phyloP scores from a whole-genome alignment of 495 filamentous ascomycete genomes.

The Evernia prunastri region DNA sequence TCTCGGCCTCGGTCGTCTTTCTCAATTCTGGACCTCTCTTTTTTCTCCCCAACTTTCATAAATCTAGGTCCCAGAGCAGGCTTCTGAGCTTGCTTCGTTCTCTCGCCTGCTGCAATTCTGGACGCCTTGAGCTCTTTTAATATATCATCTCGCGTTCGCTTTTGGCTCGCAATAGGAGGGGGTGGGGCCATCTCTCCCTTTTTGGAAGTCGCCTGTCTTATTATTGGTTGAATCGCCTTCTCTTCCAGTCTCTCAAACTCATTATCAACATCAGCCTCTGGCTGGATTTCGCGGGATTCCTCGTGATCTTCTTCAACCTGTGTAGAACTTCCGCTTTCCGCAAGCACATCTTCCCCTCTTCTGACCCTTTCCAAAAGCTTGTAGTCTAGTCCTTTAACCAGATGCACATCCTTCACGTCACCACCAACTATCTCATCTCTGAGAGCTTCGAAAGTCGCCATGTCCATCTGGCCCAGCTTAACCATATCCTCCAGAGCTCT shows the following conservation, averaged over 20 bases:
- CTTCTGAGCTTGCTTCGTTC: slow-evolving; percentile 42
- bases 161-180: slow-evolving; percentile 52
- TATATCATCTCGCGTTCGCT: slow-evolving; percentile 76
- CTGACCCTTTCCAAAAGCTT: slow-evolving; percentile 67
- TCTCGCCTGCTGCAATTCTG: slow-evolving; percentile 51
- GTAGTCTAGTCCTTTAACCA: slow-evolving; percentile 88
- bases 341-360: slow-evolving; percentile 65
- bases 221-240: slow-evolving; percentile 51
- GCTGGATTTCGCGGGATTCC: slow-evolving; percentile 24
- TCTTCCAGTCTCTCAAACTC: slow-evolving; percentile 70
- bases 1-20: slow-evolving; percentile 69
- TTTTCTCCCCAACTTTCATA: slow-evolving; percentile 62
- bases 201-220: slow-evolving; percentile 55
- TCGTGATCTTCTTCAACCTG: slow-evolving; percentile 24
- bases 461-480: slow-evolving; percentile 75
- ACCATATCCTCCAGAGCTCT: slow-evolving; percentile 75
- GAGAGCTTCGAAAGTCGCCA: slow-evolving; percentile 63
- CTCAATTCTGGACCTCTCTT: slow-evolving; percentile 68
- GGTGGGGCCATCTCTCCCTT: slow-evolving; percentile 69
- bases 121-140: slow-evolving; percentile 73
- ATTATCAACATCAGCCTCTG: slow-evolving; percentile 58
- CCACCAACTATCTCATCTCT: slow-evolving; percentile 74
- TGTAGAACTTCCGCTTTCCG: slow-evolving; percentile 20
- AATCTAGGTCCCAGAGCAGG: slow-evolving; percentile 64
- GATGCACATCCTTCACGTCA: slow-evolving; percentile 68